Percentiles rank a stretch among this genome's conserved stretches.
Conservation (phyloP, 441 rosid species). For the Populus hybrid region DNA sequence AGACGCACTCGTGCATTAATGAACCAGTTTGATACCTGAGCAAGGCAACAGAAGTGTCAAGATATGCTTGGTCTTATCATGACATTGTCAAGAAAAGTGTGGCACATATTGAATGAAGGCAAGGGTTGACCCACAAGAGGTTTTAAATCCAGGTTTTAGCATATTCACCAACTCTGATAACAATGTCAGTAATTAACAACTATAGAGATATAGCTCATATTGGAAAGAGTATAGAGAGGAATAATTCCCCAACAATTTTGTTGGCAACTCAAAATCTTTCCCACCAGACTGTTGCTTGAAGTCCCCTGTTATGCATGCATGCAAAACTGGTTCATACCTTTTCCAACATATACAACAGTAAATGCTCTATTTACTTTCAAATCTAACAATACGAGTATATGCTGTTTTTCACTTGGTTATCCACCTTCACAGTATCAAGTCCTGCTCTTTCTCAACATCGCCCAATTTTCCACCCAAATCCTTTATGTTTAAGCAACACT, state of each 20-base stretch:
- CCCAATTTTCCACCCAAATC: background rate
- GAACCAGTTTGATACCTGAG: slow-evolving; percentile 91
- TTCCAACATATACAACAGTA: background rate
- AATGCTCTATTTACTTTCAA: background rate
- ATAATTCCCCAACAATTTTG: background rate
- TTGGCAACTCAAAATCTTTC: background rate
- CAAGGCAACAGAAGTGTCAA: background rate
- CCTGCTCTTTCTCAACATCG: background rate
- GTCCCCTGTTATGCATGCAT: background rate
- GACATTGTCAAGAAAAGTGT: slow-evolving; percentile 6
- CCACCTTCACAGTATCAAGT: background rate
- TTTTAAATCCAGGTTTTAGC: slow-evolving; percentile 8
- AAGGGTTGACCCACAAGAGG: slow-evolving; percentile 5
- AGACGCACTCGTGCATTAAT: slow-evolving; percentile 91
- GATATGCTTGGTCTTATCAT: background rate
- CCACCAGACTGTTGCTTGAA: background rate
- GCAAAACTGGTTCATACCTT: background rate
- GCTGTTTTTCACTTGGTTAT: background rate
- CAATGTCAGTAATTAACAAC: background rate
- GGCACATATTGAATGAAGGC: background rate
- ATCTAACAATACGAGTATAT: background rate
- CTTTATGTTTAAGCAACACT: background rate
- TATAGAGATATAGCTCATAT: background rate
- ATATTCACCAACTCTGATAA: slow-evolving; percentile 3
- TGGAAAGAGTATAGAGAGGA: background rate